Evolutionary conservation across 495 filamentous ascomycete genomes (phyloP).

Genomic region (Hypoxylon fuscum): DNA sequence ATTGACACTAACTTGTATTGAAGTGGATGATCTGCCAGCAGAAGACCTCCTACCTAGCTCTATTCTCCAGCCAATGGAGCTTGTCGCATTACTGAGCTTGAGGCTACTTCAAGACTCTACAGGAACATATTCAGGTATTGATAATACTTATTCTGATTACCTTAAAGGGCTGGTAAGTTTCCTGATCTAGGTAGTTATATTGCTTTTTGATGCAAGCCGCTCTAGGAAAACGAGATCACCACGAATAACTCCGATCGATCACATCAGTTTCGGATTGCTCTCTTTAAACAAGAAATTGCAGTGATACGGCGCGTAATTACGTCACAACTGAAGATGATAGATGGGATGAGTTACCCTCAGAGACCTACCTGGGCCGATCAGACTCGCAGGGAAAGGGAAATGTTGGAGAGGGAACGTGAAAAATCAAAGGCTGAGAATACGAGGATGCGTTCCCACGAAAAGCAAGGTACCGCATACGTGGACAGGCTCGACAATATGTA

Average conservation of each 20-base stretch:
- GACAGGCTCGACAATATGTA: slow-evolving; percentile 26
- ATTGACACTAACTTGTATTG: slow-evolving; percentile 4
- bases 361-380: slow-evolving; percentile 8
- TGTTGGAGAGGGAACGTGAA: slow-evolving; percentile 33
- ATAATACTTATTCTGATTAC: slow-evolving; percentile 47
- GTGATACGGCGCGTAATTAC: slow-evolving; percentile 45
- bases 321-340: slow-evolving; percentile 25
- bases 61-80: slow-evolving; percentile 48
- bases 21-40: slow-evolving; percentile 25
- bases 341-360: slow-evolving; percentile 13
- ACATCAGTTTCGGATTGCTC: slow-evolving; percentile 49
- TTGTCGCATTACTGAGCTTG: slow-evolving; percentile 46
- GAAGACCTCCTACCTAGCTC: slow-evolving; percentile 38
- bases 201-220: slow-evolving; percentile 11
- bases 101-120: slow-evolving; percentile 46
- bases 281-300: slow-evolving; percentile 50
- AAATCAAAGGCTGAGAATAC: slow-evolving; percentile 23
- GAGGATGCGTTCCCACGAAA: slow-evolving; percentile 24
- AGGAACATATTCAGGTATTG: slow-evolving; percentile 40
- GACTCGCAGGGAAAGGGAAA: slow-evolving; percentile 28
- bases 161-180: slow-evolving; percentile 43
- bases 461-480: slow-evolving; percentile 31
- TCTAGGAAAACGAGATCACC: slow-evolving; percentile 46
- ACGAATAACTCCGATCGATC: slow-evolving; percentile 43
- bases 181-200: neutral